Evolutionary conservation across 345 rosid species (phyloP).

Genomic region (Eucalyptus sp.): DNA sequence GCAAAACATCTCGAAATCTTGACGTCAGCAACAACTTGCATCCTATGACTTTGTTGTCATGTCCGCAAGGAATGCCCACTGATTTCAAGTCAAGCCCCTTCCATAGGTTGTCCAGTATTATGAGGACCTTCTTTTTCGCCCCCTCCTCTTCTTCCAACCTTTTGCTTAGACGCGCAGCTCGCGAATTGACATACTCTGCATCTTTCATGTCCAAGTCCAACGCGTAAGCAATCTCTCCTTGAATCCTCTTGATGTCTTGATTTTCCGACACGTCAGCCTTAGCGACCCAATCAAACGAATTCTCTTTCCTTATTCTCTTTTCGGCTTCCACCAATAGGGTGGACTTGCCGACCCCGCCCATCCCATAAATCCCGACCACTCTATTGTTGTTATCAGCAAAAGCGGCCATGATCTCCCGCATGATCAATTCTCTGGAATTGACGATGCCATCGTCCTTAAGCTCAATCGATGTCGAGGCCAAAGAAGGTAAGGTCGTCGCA

Average conservation of each 20-base stretch:
- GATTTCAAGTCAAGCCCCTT: background rate
- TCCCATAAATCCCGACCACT: background rate
- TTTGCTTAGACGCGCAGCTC: fast-evolving
- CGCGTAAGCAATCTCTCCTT: fast-evolving
- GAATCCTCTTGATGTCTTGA: background rate
- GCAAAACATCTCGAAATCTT: background rate
- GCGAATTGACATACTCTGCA: fast-evolving
- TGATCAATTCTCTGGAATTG: background rate
- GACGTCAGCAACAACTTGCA: background rate
- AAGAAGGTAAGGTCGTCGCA: fast-evolving
- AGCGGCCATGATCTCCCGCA: fast-evolving
- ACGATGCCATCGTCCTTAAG: background rate
- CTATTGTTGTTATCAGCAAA: background rate
- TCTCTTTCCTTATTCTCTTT: background rate
- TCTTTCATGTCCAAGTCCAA: fast-evolving
- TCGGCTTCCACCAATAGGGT: background rate
- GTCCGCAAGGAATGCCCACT: background rate
- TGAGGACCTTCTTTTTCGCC: background rate
- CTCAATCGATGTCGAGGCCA: fast-evolving
- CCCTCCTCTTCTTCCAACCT: background rate
- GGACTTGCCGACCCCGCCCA: background rate
- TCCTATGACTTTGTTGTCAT: background rate
- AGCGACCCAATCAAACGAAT: background rate
- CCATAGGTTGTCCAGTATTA: background rate
- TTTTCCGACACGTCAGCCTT: background rate